These are phyloP conservation scores for Xylariomycetidae sp. DNA, from an alignment of 2,329 filamentous ascomycete genomes.

Conservation along the genomic window DNA sequence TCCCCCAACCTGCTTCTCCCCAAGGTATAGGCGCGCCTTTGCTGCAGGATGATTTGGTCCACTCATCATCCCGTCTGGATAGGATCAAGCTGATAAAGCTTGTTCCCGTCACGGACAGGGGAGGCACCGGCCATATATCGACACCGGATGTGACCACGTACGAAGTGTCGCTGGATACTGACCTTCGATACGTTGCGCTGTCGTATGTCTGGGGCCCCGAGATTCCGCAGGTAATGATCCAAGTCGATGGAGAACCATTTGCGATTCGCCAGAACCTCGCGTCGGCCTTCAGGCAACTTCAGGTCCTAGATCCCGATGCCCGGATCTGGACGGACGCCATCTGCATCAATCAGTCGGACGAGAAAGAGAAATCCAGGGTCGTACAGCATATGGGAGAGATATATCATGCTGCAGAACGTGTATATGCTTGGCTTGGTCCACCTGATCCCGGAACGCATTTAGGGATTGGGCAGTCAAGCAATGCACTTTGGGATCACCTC, in stretches of 20 bases:
- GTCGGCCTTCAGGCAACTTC: constrained; percentile 4
- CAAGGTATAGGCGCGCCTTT: too few species aligned
- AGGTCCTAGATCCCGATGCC: background rate
- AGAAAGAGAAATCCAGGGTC: constrained; percentile 6
- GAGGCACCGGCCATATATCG: too few species aligned
- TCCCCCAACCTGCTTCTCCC: too few species aligned
- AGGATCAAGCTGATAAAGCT: too few species aligned
- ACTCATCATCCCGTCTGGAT: too few species aligned
- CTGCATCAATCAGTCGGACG: constrained; percentile 10
- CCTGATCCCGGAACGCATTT: background rate
- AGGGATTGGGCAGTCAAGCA: constrained; percentile 1
- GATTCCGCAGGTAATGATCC: constrained; percentile 1
- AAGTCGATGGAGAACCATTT: constrained; percentile 3
- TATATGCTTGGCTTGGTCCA: constrained; percentile 9
- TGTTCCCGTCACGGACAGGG: too few species aligned
- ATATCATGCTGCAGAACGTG: constrained; percentile 4
- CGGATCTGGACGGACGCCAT: constrained; percentile 8
- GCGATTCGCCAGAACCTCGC: constrained; percentile 3
- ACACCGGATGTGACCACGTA: too few species aligned
- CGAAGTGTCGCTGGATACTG: too few species aligned
- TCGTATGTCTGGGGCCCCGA: constrained; percentile 10
- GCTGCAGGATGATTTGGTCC: too few species aligned
- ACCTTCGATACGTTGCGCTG: constrained; percentile 8
- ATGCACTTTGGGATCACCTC: constrained; percentile 4
- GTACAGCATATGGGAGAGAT: constrained; percentile 9